Base-by-base conservation (phyloP, 768 basidiomycete genomes). In the Mrakia frigida region DNA sequence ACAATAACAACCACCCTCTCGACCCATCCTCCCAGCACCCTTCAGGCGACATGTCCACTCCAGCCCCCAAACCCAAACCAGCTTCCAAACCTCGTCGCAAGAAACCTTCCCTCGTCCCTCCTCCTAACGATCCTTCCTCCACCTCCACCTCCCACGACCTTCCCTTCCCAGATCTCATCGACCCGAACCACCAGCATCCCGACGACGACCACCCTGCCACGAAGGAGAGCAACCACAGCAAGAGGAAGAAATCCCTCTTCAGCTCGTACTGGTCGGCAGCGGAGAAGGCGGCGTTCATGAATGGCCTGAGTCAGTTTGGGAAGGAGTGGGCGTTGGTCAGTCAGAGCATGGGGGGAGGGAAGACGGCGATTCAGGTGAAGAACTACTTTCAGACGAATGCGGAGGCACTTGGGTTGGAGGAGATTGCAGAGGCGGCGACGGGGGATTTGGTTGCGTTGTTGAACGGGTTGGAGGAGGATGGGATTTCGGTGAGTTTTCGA, bases 251-350 rank as follows among this genome's bases (percentile, higher is more conserved):
- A 39, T 50, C 73, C 10, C 60, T 23, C 33, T 18, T 74, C 39
- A 74, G 39, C 41, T 74, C 73, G 56, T 74, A 74, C 59, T 74
- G 73, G 73, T 61, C 56, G 18, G 56, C 63, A 9, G 63, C 73
- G 21, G 73, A 74, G 46, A 74, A 74, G 61, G 73, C 63, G 14
- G 73, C 21, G 28, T 74, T 74, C 63, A 23, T 74, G 43, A 23
- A 37, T 7, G 73, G 60, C n/a, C 21, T 74, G 37, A 46, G 35
- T 23, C 31, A 41, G 73, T 61, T 39, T 28, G 73, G 73, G 14
- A 74, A 74, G 31, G 73, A 74, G n/a, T 74, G 73, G 73, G 56
- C 63, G 9, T 31, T 59, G 23, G 43, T 74, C 18, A 61, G 53
- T 25, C 59, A 74, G 63, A 53, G 46, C 46, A 60, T 74, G 56